phyloP scores from a whole-genome alignment of 2,329 filamentous ascomycete species.

The Neopestalotiopsis rosae region DNA sequence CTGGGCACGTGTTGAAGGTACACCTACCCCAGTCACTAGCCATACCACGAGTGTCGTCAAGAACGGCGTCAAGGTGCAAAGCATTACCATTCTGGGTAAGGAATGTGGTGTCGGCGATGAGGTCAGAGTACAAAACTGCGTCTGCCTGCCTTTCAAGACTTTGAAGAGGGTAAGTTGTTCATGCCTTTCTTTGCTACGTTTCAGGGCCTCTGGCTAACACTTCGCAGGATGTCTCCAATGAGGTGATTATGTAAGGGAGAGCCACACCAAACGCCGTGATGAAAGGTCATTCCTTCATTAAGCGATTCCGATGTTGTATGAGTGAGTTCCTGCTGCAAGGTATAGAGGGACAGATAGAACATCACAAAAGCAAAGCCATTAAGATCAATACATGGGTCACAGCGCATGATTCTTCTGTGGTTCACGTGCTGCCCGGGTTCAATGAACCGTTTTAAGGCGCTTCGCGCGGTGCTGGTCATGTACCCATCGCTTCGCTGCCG shows the following conservation, averaged over 20 bases:
- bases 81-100: conserved; percentile 96
- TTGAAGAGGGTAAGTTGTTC: conserved; percentile 81
- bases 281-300: not conserved
- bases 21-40: conserved; percentile 83
- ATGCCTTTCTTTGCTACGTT: not conserved
- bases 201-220: not conserved
- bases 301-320: not conserved
- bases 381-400: not conserved
- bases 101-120: conserved; percentile 94
- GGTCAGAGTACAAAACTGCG: conserved; percentile 94
- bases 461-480: no score
- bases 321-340: not conserved
- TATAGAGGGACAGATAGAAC: not conserved
- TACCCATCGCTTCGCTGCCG: no score
- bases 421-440: no score
- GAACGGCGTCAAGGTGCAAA: conserved; percentile 98
- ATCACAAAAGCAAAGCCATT: not conserved
- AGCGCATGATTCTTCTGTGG: not conserved
- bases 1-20: conserved; percentile 98
- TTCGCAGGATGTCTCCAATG: conserved; percentile 78
- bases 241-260: conserved; percentile 83
- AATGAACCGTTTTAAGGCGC: no score
- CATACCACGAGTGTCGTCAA: conserved; percentile 95
- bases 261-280: not conserved
- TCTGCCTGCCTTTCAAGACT: conserved; percentile 97